Evolutionary conservation across 2,329 filamentous ascomycete genomes (phyloP), one percentile per base, ranked within the genome.

Genomic region (Ophiostoma sp.): DNA sequence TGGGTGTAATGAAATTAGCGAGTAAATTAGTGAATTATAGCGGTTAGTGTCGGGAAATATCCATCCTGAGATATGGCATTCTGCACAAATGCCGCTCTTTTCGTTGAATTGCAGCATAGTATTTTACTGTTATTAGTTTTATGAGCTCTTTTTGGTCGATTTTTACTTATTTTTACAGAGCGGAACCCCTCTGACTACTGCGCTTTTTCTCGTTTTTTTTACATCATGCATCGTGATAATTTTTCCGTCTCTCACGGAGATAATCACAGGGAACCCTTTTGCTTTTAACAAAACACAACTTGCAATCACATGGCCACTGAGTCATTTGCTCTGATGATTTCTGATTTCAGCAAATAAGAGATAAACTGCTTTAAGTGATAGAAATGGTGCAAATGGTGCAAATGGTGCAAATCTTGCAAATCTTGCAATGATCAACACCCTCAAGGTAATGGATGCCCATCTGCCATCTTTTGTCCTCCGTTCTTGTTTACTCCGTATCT

Each of bases 51-150:
- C 17, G 13, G 31, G 13, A 64, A 5, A 35, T 64, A 3, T 10
- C 20, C 62, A 65, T 65, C 33, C 35, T n/a, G 3, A 65, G 36
- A 39, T 20, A 65, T 65, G 62, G 62, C 35, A 65, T 65, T 65
- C 15, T 65, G 35, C 20, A 15, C 11, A 23, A 65, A 65, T 65
- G 62, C 62, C 62, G 33, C 33, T 15, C 5, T 64, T 64, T 36
- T 64, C 11, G 13, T 15, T 15, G 57, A 15, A 15, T 4, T 62
- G 27, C 39, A 13, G 39, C 13, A 11, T 27, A 62, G 57, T 33
- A 35, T 17, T 27, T 31, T 54, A 10, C n/a, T 23, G n/a, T 4
- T 27, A 31, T 33, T 60, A 10, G 27, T 31, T 31, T 31, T 17
- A 6, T 64, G 15, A 35, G 13, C 15, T 17, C 23, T 31, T 62